Conservation (phyloP, 768 basidiomycete genomes). For the Lentinula lateritia region DNA sequence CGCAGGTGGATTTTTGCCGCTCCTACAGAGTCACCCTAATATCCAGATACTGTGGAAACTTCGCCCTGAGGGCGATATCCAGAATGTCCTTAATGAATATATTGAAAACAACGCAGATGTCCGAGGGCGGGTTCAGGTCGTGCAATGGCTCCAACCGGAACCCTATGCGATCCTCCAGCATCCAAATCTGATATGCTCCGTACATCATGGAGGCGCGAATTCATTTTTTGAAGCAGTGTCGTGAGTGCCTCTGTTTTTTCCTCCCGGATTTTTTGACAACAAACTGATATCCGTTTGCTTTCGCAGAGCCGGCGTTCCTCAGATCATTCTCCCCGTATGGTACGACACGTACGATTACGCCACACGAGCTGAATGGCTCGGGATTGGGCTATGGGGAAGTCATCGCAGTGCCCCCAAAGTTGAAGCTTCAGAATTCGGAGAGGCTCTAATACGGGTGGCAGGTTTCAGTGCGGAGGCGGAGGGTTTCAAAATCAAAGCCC, state of each 20-base stretch:
- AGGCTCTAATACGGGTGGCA: conserved; percentile 12
- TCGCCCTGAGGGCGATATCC: background rate
- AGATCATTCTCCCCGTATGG: conserved; percentile 18
- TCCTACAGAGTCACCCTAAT: background rate
- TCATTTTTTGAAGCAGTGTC: conserved; percentile 8
- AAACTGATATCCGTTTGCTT: background rate
- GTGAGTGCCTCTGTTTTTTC: conserved; percentile 1
- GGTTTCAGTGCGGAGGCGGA: conserved; percentile 1
- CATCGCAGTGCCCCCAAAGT: conserved; percentile 11
- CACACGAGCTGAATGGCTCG: conserved; percentile 14
- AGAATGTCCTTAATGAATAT: background rate
- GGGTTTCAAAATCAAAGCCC: background rate
- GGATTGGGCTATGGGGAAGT: conserved; percentile 17
- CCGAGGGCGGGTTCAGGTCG: background rate
- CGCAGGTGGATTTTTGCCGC: conserved; percentile 1
- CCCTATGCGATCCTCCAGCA: conserved; percentile 4
- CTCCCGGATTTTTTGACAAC: background rate
- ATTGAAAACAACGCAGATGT: background rate
- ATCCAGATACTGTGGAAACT: conserved; percentile 9
- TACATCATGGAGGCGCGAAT: conserved; percentile 10
- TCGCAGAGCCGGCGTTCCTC: conserved; percentile 13
- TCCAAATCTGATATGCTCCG: conserved; percentile 4
- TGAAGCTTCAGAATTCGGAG: conserved; percentile 13
- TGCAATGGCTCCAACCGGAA: conserved; percentile 3
- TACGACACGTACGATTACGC: conserved; percentile 19